Percentiles rank a stretch among this genome's conserved stretches.
These are phyloP conservation scores for Apiospora phragmitis DNA, from an alignment of 2,329 filamentous ascomycete genomes.

Conservation along the genomic window DNA sequence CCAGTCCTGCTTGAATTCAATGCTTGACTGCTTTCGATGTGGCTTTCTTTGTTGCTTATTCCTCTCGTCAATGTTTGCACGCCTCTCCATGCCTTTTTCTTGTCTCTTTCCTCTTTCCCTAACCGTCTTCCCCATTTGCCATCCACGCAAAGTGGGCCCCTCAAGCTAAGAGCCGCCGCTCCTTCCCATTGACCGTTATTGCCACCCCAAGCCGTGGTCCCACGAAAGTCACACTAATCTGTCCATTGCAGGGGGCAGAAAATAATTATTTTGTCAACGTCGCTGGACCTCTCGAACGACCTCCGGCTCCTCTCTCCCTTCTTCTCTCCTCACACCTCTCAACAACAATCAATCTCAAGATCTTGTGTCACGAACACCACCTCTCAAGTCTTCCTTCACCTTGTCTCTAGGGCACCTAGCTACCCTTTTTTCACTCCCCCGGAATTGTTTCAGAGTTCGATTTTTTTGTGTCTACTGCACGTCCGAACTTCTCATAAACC, in stretches of 20 bases:
- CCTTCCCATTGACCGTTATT: constrained; percentile 15
- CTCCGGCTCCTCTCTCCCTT: constrained; percentile 22
- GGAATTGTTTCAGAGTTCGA: constrained; percentile 75
- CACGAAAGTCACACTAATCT: constrained; percentile 21
- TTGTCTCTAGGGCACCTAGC: constrained; percentile 78
- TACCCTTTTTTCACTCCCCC: constrained; percentile 70
- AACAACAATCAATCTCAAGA: constrained; percentile 42
- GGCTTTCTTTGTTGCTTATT: not conserved
- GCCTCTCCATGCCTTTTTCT: not conserved
- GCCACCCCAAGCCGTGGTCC: constrained; percentile 26
- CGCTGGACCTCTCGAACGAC: constrained; percentile 6
- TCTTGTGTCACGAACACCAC: constrained; percentile 36
- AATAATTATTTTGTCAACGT: constrained; percentile 15
- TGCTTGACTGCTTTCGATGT: not conserved
- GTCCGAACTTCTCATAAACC: constrained; percentile 22
- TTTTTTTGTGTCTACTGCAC: constrained; percentile 29
- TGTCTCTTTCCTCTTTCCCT: not conserved
- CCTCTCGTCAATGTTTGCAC: not conserved
- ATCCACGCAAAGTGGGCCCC: constrained; percentile 21
- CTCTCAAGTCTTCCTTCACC: constrained; percentile 46
- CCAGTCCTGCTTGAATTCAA: not conserved
- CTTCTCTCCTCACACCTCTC: constrained; percentile 37
- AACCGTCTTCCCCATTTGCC: not conserved
- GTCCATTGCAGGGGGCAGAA: constrained; percentile 12
- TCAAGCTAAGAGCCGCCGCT: constrained; percentile 20